Conservation (phyloP, 345 rosid genomes). For the Eutrema japonicum region DNA sequence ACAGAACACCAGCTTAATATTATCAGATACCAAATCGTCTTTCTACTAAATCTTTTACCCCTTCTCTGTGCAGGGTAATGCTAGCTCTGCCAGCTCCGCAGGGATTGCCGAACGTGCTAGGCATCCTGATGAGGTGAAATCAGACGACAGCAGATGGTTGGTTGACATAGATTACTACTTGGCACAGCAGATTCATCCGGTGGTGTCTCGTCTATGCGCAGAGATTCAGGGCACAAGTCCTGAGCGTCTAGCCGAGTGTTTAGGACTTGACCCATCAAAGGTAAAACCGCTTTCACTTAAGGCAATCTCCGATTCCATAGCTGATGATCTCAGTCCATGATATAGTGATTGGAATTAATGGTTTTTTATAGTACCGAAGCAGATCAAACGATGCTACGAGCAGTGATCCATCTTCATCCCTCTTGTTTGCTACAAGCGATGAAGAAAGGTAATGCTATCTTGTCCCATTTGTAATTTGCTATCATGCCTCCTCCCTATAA, state of each 20-base stretch:
- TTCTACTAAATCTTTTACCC: conserved; percentile 16
- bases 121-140: conserved; percentile 93
- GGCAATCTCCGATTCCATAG: conserved; percentile 1
- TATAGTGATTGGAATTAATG: conserved; percentile 9
- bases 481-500: background rate
- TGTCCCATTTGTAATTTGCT: conserved; percentile 16
- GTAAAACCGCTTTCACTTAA: conserved; percentile 48
- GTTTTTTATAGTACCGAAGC: conserved; percentile 62
- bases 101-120: conserved; percentile 96
- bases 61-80: conserved; percentile 57
- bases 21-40: conserved; percentile 28
- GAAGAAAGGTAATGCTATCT: conserved; percentile 70
- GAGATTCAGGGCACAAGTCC: conserved; percentile 97
- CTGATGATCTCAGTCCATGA: conserved; percentile 14
- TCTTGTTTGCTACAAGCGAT: conserved; percentile 66
- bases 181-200: conserved; percentile 99
- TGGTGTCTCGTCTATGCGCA: conserved; percentile 91
- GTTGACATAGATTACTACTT: conserved; percentile 94
- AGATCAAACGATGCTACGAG: conserved; percentile 56
- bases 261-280: conserved; percentile 97
- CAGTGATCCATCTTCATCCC: conserved; percentile 59
- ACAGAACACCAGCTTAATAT: conserved; percentile 13
- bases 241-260: conserved; percentile 89
- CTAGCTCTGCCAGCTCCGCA: conserved; percentile 56
- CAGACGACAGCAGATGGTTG: conserved; percentile 83